Conservation (phyloP, 225 moss, liverwort and hornwort genomes). For the Rhytidiadelphus loreus region DNA sequence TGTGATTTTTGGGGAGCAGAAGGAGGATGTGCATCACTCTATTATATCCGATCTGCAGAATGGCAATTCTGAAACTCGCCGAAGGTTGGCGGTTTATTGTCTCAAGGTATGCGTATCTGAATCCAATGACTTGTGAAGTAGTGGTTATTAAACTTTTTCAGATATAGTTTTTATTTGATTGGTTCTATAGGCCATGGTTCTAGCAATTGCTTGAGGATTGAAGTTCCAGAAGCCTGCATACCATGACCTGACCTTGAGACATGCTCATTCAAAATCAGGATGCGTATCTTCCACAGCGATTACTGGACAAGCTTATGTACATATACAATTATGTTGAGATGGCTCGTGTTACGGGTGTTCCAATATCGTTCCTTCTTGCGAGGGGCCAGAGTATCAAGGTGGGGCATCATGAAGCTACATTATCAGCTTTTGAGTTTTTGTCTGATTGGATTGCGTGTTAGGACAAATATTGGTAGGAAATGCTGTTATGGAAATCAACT, state of each 20-base stretch:
- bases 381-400: slow-evolving; percentile 99
- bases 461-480: background rate
- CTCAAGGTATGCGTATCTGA: slow-evolving; percentile 45
- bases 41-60: slow-evolving; percentile 94
- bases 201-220: background rate
- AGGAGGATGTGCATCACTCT: slow-evolving; percentile 99
- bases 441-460: background rate
- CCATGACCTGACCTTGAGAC: background rate
- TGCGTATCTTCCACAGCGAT: slow-evolving; percentile 95
- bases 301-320: slow-evolving; percentile 99
- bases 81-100: slow-evolving; percentile 96
- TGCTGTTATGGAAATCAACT: background rate
- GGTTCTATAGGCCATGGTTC: background rate
- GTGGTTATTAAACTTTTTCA: background rate
- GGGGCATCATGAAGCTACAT: background rate
- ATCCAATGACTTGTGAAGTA: background rate
- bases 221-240: background rate
- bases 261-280: slow-evolving; percentile 36
- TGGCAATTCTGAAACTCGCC: slow-evolving; percentile 86
- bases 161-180: background rate
- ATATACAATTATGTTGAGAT: slow-evolving; percentile 97
- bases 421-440: background rate
- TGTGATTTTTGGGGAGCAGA: slow-evolving; percentile 31
- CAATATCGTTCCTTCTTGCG: slow-evolving; percentile 89
- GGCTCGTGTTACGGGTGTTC: slow-evolving; percentile 99